Base-by-base conservation (phyloP, 805 yeast species). In the Yamadazyma kitorensis region DNA sequence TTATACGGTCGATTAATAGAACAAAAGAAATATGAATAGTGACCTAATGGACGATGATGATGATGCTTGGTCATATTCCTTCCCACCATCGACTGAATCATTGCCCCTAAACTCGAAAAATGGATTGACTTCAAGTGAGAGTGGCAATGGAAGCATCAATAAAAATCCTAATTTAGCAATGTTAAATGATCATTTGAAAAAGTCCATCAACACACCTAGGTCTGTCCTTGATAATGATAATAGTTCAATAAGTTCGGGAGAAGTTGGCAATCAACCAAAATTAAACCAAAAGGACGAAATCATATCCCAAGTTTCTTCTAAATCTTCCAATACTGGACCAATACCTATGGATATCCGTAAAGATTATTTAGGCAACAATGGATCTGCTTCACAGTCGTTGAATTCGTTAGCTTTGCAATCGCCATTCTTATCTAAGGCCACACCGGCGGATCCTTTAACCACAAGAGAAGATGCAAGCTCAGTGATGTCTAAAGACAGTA, bases 371-470 rank as follows among this genome's bases (percentile, higher is more conserved):
- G 19, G 24, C 33, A 20, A 18, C 23, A 3, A 31, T 37, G 7
- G 29, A 37, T 11, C 29, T 11, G 5, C 13, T 12, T n/a, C 39
- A 6, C 43, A 27, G n/a, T 36, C 39, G 5, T 18, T 29, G 19
- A 30, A 21, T 23, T 47, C 61, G 4, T 26, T 43, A 17, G 49
- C 61, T 6, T 41, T 65, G 12, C 68, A 56, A 35, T 54, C 68
- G 7, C 59, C 68, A 13, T 61, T 61, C 29, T 29, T 54, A 24
- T 52, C 54, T 18, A 70, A 70, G 41, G 58, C 76, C 3, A 49
- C 64, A 1, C 80, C 80, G 0, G 78, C 78, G 1, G 57, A 65
- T 40, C 80, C 80, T 0, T 66, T 59, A 29, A 75, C 78, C 0
- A 75, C 80, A 0, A 64, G 50, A 31, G 64, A 71, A 20, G 78